Evolutionary conservation across 1,284 basidiomycete genomes (phyloP).

Genomic region (Rhodotorula sp.): DNA sequence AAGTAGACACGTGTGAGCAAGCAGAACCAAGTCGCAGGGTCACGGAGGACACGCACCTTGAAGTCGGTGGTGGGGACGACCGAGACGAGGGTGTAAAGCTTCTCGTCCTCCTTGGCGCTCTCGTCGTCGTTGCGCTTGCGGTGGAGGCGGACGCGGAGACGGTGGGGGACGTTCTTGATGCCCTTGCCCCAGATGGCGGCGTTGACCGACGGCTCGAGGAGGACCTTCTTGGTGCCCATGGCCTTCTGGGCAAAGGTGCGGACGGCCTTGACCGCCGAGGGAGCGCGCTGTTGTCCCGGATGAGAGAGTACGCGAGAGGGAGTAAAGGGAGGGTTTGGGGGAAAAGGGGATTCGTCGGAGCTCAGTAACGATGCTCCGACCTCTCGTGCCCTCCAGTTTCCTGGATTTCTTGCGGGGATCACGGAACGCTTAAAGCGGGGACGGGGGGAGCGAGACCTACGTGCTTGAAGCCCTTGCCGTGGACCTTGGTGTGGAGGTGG

Average conservation of each 20-base stretch:
- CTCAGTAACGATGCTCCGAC: conserved; percentile 12
- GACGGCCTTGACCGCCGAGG: conserved; percentile 89
- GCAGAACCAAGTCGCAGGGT: neutral
- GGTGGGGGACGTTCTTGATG: conserved; percentile 84
- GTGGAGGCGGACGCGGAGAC: conserved; percentile 86
- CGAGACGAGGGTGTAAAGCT: conserved; percentile 87
- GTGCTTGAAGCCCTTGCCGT: conserved; percentile 46
- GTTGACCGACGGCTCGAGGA: conserved; percentile 89
- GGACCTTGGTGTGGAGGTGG: conserved; percentile 45
- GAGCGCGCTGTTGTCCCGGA: conserved; percentile 55
- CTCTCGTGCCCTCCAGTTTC: neutral
- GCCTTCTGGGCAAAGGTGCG: conserved; percentile 83
- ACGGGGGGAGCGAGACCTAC: conserved; percentile 18
- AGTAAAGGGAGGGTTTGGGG: neutral
- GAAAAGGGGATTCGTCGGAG: neutral
- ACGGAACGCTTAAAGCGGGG: conserved; percentile 24
- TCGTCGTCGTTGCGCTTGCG: conserved; percentile 59
- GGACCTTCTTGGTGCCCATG: conserved; percentile 90
- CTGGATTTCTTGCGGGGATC: neutral
- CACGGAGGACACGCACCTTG: conserved; percentile 59
- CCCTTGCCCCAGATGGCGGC: conserved; percentile 86
- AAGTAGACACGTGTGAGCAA: conserved; percentile 4
- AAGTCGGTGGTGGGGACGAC: conserved; percentile 69
- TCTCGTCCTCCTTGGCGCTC: conserved; percentile 63
- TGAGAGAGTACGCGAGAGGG: neutral